Evolutionary conservation across 257 asterid genomes (phyloP).

Genomic region (Linaria vulgaris): DNA sequence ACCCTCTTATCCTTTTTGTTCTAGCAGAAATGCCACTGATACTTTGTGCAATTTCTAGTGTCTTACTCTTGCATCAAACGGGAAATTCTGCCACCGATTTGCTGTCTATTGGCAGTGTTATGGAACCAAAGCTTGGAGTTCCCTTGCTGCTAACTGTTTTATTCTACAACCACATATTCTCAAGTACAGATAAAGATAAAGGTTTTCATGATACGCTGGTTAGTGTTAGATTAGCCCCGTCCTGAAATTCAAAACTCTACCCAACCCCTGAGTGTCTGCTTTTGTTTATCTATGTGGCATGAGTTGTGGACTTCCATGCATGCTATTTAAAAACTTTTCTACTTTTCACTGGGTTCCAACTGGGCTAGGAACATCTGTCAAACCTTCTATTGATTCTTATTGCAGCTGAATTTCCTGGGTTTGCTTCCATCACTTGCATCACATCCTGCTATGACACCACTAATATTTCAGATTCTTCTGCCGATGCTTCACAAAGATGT

Average conservation of each 20-base stretch:
- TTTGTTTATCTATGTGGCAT: conserved; percentile 8
- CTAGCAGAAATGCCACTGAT: conserved; percentile 69
- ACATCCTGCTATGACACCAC: conserved; percentile 84
- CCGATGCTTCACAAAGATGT: conserved; percentile 90
- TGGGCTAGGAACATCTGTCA: conserved; percentile 10
- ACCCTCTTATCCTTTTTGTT: conserved; percentile 23
- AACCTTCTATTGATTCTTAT: conserved; percentile 2
- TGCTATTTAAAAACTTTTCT: conserved; percentile 9
- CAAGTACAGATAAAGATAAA: conserved; percentile 41
- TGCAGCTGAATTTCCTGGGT: conserved; percentile 86
- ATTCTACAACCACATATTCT: conserved; percentile 68
- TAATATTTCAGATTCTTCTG: conserved; percentile 75
- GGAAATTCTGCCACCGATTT: conserved; percentile 57
- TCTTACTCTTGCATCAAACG: conserved; percentile 64
- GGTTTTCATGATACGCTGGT: conserved; percentile 63
- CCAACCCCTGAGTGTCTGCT: neutral
- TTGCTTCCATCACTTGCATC: conserved; percentile 87
- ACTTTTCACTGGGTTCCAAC: conserved; percentile 14
- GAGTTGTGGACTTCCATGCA: conserved; percentile 19
- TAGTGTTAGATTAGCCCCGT: conserved; percentile 38
- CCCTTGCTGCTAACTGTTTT: conserved; percentile 66
- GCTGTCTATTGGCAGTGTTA: conserved; percentile 52
- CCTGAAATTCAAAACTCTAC: conserved; percentile 16
- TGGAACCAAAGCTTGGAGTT: conserved; percentile 74
- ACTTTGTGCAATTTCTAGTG: conserved; percentile 69